A percentile compares a stretch with the other conserved stretches of the same genome.
phyloP scores from a whole-genome alignment of 2,329 filamentous ascomycete genomes.

The Pestalotiopsis sp. region DNA sequence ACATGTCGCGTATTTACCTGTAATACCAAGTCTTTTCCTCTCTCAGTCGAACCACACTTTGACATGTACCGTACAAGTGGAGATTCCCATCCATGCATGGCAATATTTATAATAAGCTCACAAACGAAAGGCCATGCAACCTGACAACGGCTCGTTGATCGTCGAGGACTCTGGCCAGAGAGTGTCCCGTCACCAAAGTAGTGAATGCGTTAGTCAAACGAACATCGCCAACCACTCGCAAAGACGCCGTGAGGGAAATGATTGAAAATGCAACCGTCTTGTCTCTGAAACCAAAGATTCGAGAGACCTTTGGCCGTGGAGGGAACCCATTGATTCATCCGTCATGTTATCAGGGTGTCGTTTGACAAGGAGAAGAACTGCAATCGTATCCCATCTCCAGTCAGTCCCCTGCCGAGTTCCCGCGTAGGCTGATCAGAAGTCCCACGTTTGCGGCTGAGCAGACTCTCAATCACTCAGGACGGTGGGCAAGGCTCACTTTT shows the following conservation, averaged over 20 bases:
- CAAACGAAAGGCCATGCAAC: not conserved
- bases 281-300: not conserved
- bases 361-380: not conserved
- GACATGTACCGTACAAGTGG: not conserved
- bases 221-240: not conserved
- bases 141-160: not conserved
- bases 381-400: not conserved
- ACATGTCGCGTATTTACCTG: too few species aligned
- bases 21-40: too few species aligned
- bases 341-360: not conserved
- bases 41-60: not conserved
- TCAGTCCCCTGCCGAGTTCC: not conserved
- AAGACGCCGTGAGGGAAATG: not conserved
- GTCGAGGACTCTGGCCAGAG: not conserved
- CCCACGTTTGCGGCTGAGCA: slow-evolving; percentile 10
- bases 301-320: not conserved
- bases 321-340: not conserved
- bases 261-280: not conserved
- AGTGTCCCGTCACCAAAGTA: not conserved
- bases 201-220: not conserved
- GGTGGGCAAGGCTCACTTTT: slow-evolving; percentile 9
- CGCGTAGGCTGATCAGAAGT: slow-evolving; percentile 7
- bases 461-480: not conserved
- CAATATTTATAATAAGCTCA: not conserved
- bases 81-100: not conserved